A percentile compares a stretch with the other conserved stretches of the same genome.
Evolutionary conservation across 2,329 filamentous ascomycete species (phyloP).

Genomic region (Amylocarpus encephaloides): DNA sequence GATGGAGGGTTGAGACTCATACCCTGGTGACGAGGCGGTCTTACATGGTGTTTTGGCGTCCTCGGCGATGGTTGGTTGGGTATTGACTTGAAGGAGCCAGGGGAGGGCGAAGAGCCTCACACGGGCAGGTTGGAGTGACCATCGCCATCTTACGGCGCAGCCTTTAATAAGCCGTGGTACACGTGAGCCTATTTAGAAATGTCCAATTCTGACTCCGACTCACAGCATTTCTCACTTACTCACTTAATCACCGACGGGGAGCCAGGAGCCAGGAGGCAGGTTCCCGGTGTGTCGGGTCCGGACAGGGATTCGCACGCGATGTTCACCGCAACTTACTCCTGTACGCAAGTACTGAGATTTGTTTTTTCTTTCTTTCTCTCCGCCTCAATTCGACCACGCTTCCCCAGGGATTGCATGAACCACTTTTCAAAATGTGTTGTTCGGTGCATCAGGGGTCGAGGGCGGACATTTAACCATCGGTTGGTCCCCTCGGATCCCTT

Average conservation of each 20-base stretch:
- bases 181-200: too few relatives aligned
- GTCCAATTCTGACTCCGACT: too few relatives aligned
- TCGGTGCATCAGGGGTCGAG: too few relatives aligned
- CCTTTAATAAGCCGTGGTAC: too few relatives aligned
- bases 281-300: not conserved
- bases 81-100: not conserved
- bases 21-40: not conserved
- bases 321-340: not conserved
- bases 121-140: not conserved
- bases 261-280: not conserved
- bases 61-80: not conserved
- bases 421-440: too few relatives aligned
- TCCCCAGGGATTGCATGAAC: too few relatives aligned
- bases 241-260: too few relatives aligned
- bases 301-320: not conserved
- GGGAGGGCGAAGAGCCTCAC: not conserved
- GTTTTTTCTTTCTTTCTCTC: not conserved
- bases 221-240: too few relatives aligned
- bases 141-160: not conserved
- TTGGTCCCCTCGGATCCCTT: not conserved
- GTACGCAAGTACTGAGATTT: not conserved
- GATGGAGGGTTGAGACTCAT: conserved; percentile 41
- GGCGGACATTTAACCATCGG: not conserved
- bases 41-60: not conserved
- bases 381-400: not conserved